Evolutionary conservation across 2,329 filamentous ascomycete genomes (phyloP), one percentile per base, ranked within the genome.

Genomic region (Dryadomyces sulphureus): DNA sequence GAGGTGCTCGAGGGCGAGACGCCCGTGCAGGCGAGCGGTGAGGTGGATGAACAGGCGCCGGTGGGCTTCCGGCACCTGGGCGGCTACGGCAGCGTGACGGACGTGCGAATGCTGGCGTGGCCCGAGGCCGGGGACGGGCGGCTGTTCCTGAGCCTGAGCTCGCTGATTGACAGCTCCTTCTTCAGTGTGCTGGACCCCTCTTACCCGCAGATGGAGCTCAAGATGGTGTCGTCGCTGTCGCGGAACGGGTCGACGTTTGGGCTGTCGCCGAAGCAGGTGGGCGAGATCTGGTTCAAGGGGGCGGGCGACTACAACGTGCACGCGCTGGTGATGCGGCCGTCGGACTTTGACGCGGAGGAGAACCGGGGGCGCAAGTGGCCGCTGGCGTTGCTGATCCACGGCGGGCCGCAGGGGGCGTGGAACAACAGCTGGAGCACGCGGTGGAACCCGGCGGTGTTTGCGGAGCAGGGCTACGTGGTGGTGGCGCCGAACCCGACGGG

Each of bases 401-500:
- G 87, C 46, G 87, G 87, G 0, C 86, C 86, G 0, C 84, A 92
- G 59, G 76, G 79, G 20, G 76, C 84, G 0, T 90, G 84, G 81
- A 65, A 62, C 27, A 81, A 92, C 56, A 68, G 72, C 24, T 93
- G 86, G 84, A 82, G 75, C 59, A 87, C 81, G 2, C 71, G 87
- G 17, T 94, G 87, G 87, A 93, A 93, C 58, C 81, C 84, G 2
- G 84, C 84, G 49, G 73, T 90, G 9, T 93, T 87, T 57, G 86
- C 87, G 4, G 86, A 93, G 60, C 84, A 90, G 63, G 87, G 87
- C 40, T 94, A 92, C 57, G 73, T 94, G 4, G 84, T 83, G 20
- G 77, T 94, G 41, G 73, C 78, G 43, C 84, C 86, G 9, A 94
- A 94, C 59, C 84, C 84, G 8, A 92, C 85, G 0, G 87, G 87